Percentiles rank a stretch among this genome's conserved stretches.
Conservation (phyloP, 108 stramenopile genomes). For the Schizochytrium sp. region DNA sequence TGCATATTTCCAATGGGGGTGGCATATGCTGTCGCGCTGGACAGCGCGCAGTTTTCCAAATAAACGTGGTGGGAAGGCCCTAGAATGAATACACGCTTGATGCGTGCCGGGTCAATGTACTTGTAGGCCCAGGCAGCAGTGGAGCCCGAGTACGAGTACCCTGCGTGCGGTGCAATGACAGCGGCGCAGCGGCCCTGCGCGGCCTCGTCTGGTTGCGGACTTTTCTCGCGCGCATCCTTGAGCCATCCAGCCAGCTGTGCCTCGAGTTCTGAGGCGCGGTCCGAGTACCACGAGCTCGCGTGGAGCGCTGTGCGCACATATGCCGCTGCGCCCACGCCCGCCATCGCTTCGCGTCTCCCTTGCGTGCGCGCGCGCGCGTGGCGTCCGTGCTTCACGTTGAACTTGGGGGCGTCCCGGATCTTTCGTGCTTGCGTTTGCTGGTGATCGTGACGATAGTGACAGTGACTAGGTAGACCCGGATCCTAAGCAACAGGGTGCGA, state of each 20-base stretch:
- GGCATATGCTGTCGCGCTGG: constrained; percentile 23
- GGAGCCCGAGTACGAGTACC: constrained; percentile 36
- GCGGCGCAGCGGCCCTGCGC: not conserved
- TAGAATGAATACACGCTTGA: constrained; percentile 30
- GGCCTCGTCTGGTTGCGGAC: not conserved
- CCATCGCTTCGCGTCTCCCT: not conserved
- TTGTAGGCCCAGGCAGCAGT: constrained; percentile 37
- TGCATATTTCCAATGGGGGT: constrained; percentile 38
- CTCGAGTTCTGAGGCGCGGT: not conserved
- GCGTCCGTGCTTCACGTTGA: too few species aligned
- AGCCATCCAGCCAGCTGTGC: not conserved
- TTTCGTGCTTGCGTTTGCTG: too few species aligned
- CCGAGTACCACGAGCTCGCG: not conserved
- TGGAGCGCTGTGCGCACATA: not conserved
- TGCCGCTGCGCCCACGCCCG: not conserved
- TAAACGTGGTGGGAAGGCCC: constrained; percentile 44
- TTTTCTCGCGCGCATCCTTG: not conserved
- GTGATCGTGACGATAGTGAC: too few species aligned
- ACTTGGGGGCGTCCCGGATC: too few species aligned
- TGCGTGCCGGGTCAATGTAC: constrained; percentile 11
- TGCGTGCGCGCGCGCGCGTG: too few species aligned
- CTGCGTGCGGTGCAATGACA: constrained; percentile 34
- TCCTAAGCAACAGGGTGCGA: too few species aligned
- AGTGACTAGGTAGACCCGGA: too few species aligned
- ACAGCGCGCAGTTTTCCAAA: constrained; percentile 30